Evolutionary conservation across 179 eudicot species (phyloP), one percentile per base, ranked within the genome.

Genomic region (Silene vulgaris): DNA sequence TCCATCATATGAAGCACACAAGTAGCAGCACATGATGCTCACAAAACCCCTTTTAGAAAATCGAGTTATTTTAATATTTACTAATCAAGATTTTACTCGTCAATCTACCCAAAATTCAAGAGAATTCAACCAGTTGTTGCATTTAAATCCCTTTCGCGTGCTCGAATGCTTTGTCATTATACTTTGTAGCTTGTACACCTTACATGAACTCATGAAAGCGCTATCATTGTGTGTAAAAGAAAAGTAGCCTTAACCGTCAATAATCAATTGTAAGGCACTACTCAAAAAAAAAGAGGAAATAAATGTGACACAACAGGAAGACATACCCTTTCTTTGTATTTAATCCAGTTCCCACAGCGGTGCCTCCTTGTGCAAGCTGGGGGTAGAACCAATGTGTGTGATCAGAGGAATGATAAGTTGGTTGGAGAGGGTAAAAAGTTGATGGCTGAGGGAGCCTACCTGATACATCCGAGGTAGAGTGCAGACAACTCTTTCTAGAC

Each of bases 291-390:
- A 40, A 37, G 5, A 30, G 50, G 68, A 40, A 1, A 37, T 37
- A 35, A 20, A 32, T 30, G 56, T 29, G 30, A 75, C 19, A 19
- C 28, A 35, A 65, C 14, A 43, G 21, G 74, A 23, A 29, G 57
- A 60, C 78, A 72, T 84, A 92, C 99, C 99, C 97, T 85, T 89
- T 92, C 86, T 92, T 92, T 74, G 99, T 92, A 88, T 92, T 95
- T 81, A 95, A 85, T 74, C 99, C 97, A 74, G 99, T 95, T 62
- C 99, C 99, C 29, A 95, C 99, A 84, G 99, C 99, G 73, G 99
- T 95, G 64, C 99, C 97, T 72, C 99, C 99, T 78, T 95, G 99
- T 74, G 99, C 99, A 88, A 95, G 99, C 99, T 92, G 86, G 80
- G 85, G 77, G 76, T 80, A 76, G 50, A 66, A 29, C 23, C 29